phyloP scores from a whole-genome alignment of 805 yeast species.

The Clavispora asparagi region DNA sequence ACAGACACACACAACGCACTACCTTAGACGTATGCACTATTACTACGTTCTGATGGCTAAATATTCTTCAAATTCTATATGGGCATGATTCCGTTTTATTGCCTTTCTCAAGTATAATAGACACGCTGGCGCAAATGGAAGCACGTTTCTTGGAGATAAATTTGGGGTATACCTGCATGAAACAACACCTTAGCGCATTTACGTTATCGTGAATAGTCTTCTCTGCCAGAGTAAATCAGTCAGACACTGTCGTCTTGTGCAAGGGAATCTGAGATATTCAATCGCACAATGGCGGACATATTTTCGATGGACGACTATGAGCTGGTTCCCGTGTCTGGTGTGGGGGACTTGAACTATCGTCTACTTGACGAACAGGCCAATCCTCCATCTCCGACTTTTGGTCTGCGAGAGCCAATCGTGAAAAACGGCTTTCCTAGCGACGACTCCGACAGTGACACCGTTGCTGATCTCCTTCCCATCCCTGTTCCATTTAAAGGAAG shows the following conservation, averaged over 20 bases:
- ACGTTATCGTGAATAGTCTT: too few relatives aligned
- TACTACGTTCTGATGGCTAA: too few relatives aligned
- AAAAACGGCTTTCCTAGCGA: not conserved
- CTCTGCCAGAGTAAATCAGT: not conserved
- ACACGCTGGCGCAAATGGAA: too few relatives aligned
- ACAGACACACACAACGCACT: too few relatives aligned
- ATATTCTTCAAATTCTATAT: too few relatives aligned
- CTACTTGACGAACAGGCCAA: conserved; percentile 18
- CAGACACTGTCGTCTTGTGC: not conserved
- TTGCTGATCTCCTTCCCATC: conserved; percentile 11
- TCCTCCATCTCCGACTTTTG: conserved; percentile 16
- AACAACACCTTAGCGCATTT: too few relatives aligned
- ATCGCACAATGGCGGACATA: conserved; percentile 25
- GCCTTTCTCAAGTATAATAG: too few relatives aligned
- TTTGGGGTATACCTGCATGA: too few relatives aligned
- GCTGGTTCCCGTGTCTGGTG: conserved; percentile 9
- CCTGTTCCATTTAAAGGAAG: conserved; percentile 9
- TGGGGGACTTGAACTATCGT: conserved; percentile 21
- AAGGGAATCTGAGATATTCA: too few relatives aligned
- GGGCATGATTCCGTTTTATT: too few relatives aligned
- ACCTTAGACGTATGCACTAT: too few relatives aligned
- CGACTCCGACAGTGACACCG: conserved; percentile 11
- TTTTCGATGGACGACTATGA: conserved; percentile 34
- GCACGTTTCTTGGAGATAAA: too few relatives aligned
- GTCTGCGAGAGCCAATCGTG: not conserved